Conservation (phyloP, 257 asterid genomes). For the Solanum pimpinellifolium region DNA sequence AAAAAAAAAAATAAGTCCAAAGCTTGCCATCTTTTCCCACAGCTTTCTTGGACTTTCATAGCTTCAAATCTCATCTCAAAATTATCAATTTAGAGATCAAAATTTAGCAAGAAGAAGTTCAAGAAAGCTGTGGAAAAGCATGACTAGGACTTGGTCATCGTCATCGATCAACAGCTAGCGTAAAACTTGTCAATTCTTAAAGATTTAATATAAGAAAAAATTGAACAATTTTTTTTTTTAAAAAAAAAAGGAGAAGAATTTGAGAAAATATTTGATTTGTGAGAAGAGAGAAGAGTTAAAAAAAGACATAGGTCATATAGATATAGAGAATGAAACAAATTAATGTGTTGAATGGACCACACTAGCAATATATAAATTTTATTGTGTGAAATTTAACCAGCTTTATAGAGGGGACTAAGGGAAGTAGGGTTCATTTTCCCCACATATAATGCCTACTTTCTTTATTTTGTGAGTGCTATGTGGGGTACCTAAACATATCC, state of each 20-base stretch:
- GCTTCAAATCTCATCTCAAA: background rate
- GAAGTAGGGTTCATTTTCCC: conserved; percentile 40
- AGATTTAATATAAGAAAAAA: background rate
- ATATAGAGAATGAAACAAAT: background rate
- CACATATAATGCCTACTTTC: conserved; percentile 20
- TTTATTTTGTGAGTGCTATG: conserved; percentile 33
- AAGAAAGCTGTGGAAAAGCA: conserved; percentile 98
- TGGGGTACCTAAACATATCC: conserved; percentile 22
- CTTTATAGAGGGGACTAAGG: conserved; percentile 21
- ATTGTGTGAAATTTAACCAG: conserved; percentile 1
- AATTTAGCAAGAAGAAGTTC: conserved; percentile 40
- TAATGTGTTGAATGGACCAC: conserved; percentile 38
- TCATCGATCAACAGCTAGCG: background rate
- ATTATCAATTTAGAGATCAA: background rate
- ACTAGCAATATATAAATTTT: conserved; percentile 6
- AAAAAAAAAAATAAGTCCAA: conserved; percentile 9
- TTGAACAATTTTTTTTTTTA: background rate
- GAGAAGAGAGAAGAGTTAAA: background rate
- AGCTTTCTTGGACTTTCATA: conserved; percentile 37
- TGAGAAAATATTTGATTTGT: background rate
- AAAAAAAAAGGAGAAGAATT: background rate
- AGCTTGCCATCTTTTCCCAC: conserved; percentile 52
- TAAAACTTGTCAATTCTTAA: background rate
- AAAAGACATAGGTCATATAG: background rate
- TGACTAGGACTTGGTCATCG: conserved; percentile 33